Base-by-base conservation (phyloP, 257 asterid genomes). In the Oldenlandia corymbosa region DNA sequence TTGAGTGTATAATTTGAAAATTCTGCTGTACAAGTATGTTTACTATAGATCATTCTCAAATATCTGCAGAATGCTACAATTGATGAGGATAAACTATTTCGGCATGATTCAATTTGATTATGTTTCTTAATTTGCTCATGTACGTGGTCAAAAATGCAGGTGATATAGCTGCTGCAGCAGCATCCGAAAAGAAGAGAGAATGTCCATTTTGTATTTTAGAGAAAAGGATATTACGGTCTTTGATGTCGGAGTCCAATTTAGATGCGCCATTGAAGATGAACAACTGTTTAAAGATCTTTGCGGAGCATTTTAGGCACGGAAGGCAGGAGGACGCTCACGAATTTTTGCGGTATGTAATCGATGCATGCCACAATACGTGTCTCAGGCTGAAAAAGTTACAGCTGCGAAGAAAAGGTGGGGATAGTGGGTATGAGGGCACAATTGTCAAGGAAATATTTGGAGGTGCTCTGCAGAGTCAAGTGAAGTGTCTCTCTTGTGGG, bases 261-360 rank as follows among this genome's bases (percentile, higher is more conserved):
- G 99, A 93, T 62, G 64, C 95, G 5, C 96, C 99, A 9, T 5
- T 62, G 36, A 88, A 83, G 82, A 84, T 91, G 69, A 84, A 86
- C 73, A 80, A 53, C 76, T 84, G 87, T 72, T 76, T 91, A 80
- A 78, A 81, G 78, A 72, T 91, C 79, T 91, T 81, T 67, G 94
- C 95, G 9, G 90, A 83, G 76, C 94, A 91, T 76, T 88, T 91
- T 79, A 88, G 83, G 62, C 58, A 68, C 7, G 98, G 98, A 75
- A 81, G 94, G 76, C 98, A 91, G 71, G 98, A 91, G 76, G 98
- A 91, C 76, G 98, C 98, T 14, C 98, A 91, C 77, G 99, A 93
- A 75, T 93, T 93, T 74, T 79, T 93, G 88, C 92, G 94, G 32
- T 93, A 93, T 81, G 97, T 93, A 72, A 93, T 93, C 53, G 99